These are phyloP conservation scores for Sphenostylis stenocarpa DNA, from an alignment of 306 rosid species.

Conservation along the genomic window DNA sequence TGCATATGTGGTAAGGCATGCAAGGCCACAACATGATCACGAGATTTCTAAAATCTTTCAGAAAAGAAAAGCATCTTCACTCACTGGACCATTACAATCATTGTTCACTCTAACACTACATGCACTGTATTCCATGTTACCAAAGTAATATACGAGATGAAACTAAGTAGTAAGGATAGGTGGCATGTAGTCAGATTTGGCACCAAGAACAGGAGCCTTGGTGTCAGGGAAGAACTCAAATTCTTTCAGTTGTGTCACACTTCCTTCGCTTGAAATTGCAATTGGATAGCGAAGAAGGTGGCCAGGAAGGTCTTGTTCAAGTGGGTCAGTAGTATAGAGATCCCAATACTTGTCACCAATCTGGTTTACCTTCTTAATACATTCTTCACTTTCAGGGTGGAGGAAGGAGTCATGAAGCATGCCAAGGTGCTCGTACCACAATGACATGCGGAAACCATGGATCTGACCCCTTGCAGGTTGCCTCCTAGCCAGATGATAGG, in stretches of 20 bases:
- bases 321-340: slow-evolving; percentile 10
- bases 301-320: slow-evolving; percentile 45
- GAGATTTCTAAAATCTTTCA: too few relatives aligned
- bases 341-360: slow-evolving; percentile 3
- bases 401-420: slow-evolving; percentile 45
- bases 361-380: slow-evolving; percentile 23
- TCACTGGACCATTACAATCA: too few relatives aligned
- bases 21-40: too few relatives aligned
- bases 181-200: slow-evolving; percentile 51
- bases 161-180: slow-evolving; percentile 52
- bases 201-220: slow-evolving; percentile 50
- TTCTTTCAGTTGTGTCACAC: slow-evolving; percentile 32
- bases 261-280: slow-evolving; percentile 36
- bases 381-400: slow-evolving; percentile 53
- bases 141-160: too few relatives aligned
- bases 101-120: too few relatives aligned
- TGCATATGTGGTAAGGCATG: too few relatives aligned
- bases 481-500: slow-evolving; percentile 42
- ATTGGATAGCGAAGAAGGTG: slow-evolving; percentile 54
- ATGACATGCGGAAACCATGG: slow-evolving; percentile 64
- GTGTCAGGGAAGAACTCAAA: slow-evolving; percentile 58
- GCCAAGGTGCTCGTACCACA: slow-evolving; percentile 73
- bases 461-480: slow-evolving; percentile 56
- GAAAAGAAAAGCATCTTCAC: too few relatives aligned
- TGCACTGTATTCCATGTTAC: too few relatives aligned